Base-by-base conservation (phyloP, 176 grass and related monocot species). In the Avena insularis region DNA sequence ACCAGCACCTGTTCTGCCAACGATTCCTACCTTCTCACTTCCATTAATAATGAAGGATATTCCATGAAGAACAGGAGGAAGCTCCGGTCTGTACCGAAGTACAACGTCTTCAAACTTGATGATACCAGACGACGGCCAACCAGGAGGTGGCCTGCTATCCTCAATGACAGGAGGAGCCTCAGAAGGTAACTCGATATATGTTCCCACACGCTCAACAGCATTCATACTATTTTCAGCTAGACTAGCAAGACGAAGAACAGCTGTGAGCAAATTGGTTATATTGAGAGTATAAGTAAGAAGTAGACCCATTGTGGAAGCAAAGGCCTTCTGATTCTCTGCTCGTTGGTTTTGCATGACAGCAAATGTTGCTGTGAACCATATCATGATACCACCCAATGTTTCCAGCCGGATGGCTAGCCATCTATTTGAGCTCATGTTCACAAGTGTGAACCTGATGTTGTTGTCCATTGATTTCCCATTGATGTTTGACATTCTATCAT, bases 171-270 rank as follows among this genome's bases (percentile, higher is more conserved):
- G 89, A 87, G 97, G 90, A 88, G 97, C 97, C 92, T 99, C 97
- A 70, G 94, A 92, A 86, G 88, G 90, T 55, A 96, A 88, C 38
- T 99, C 97, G 48, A 96, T 94, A 68, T 99, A 99, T 75, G 90
- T 99, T 73, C 92, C 94, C 46, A 96, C 83, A 79, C 97, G 85
- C 70, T 99, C 97, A 78, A 99, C 97, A 81, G 97, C 94, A 93
- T 99, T 99, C 86, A 99, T 91, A 86, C 94, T 99, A 86, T 99
- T 99, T 95, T 99, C 97, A 71, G 97, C 94, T n/a, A 99, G 92
- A 85, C 97, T 99, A 80, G 97, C 97, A 73, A 99, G 87, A 70
- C 97, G 92, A 82, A 99, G 90, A 79, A 90, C 90, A 75, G 80
- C 79, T 8, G 97, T 99, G 63, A 99, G 90, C 83, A 99, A 84